Percentiles rank a stretch among this genome's conserved stretches.
Conservation (phyloP, 2,329 filamentous ascomycete genomes). For the Aureobasidium sp. region DNA sequence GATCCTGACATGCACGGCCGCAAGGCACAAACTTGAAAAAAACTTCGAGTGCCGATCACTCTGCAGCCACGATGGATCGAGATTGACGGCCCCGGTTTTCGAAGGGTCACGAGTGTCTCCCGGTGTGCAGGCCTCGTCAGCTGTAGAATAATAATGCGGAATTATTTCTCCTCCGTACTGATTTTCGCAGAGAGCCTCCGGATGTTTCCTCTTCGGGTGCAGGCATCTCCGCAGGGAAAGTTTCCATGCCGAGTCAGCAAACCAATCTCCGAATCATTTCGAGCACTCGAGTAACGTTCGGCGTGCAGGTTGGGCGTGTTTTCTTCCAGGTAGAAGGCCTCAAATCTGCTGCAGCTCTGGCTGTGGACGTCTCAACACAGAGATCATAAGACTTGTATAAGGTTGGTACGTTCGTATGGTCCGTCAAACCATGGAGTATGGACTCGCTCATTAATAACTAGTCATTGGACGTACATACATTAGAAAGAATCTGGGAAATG, state of each 20-base stretch:
- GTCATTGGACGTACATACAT: constrained; percentile 1
- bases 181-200: not conserved
- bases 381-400: too few species aligned
- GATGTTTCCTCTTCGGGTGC: not conserved
- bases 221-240: not conserved
- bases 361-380: too few species aligned
- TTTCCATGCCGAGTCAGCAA: not conserved
- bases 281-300: too few species aligned
- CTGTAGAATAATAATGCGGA: not conserved
- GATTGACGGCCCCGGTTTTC: not conserved
- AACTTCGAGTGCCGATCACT: constrained; percentile 10
- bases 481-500: not conserved
- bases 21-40: constrained; percentile 9
- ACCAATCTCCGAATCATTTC: not conserved
- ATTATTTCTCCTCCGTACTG: constrained; percentile 1
- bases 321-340: too few species aligned
- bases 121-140: constrained; percentile 14
- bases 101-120: constrained; percentile 1
- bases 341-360: too few species aligned
- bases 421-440: not conserved
- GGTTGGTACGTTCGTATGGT: not conserved
- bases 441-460: constrained; percentile 10
- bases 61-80: not conserved
- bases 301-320: too few species aligned
- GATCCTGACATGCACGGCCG: constrained; percentile 10